Evolutionary conservation across 202 grass and related monocot species (phyloP).

Genomic region (Setaria viridis): DNA sequence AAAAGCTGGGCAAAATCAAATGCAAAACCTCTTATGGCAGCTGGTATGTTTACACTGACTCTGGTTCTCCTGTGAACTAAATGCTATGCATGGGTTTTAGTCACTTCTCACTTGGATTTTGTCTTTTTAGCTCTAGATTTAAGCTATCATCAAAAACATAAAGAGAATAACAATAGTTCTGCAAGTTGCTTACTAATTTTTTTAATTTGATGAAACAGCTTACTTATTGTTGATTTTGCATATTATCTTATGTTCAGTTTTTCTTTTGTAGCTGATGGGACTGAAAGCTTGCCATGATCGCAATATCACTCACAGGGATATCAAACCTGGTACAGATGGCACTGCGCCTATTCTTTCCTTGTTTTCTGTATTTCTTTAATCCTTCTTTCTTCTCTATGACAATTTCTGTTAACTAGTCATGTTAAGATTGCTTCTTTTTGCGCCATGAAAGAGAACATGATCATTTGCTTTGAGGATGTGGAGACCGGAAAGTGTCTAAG

Average conservation of each 20-base stretch:
- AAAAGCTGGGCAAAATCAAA: conserved; percentile 83
- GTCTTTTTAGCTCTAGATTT: conserved; percentile 24
- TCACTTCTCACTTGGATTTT: conserved; percentile 18
- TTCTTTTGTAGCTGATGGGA: conserved; percentile 70
- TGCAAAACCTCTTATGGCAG: conserved; percentile 91
- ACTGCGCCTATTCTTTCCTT: conserved; percentile 30
- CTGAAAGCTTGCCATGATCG: conserved; percentile 93
- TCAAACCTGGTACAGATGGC: conserved; percentile 87
- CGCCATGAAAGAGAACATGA: conserved; percentile 87
- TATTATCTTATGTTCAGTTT: conserved; percentile 35
- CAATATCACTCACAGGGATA: conserved; percentile 96
- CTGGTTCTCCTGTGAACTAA: conserved; percentile 31
- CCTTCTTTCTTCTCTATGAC: neutral
- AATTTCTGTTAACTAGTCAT: conserved; percentile 16
- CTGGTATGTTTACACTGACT: conserved; percentile 61
- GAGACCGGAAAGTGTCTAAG: conserved; percentile 84
- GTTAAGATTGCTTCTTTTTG: conserved; percentile 56
- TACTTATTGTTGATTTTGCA: conserved; percentile 27
- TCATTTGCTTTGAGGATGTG: conserved; percentile 93
- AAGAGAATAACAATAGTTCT: conserved; percentile 11
- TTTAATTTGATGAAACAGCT: neutral
- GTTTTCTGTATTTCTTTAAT: conserved; percentile 31
- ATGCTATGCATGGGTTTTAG: conserved; percentile 19
- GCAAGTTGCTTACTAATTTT: neutral
- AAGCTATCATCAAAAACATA: conserved; percentile 23